These are phyloP conservation scores for Diaporthe sp. DNA, from an alignment of 2,329 filamentous ascomycete species.

Conservation along the genomic window DNA sequence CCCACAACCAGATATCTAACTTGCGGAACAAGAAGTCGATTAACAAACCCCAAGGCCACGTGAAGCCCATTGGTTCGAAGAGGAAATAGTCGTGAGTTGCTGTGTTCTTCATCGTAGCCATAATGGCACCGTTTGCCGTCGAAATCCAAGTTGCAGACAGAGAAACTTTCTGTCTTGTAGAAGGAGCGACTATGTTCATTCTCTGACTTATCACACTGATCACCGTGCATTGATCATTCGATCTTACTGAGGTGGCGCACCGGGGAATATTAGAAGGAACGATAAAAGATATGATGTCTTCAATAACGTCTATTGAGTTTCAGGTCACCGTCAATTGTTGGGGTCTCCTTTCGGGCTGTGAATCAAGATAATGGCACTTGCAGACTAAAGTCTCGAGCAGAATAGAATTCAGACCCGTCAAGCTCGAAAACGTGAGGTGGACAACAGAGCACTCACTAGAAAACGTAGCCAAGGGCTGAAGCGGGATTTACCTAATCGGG, in stretches of 20 bases:
- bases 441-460: not conserved
- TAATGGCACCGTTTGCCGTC: not conserved
- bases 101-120: not conserved
- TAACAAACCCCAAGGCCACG: too few relatives aligned
- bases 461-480: not conserved
- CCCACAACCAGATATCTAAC: not conserved
- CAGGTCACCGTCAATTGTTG: not conserved
- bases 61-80: not conserved
- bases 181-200: not conserved
- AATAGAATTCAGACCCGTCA: not conserved
- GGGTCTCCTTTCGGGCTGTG: not conserved
- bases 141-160: too few relatives aligned
- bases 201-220: not conserved
- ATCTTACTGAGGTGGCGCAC: not conserved
- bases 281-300: not conserved
- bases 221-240: not conserved
- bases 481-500: constrained; percentile 17
- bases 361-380: not conserved
- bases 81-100: not conserved
- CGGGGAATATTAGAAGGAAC: not conserved
- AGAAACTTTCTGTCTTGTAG: not conserved
- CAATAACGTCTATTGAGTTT: not conserved
- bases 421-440: not conserved
- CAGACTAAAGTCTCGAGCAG: too few relatives aligned
- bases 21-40: not conserved